Base-by-base conservation (phyloP, 768 basidiomycete genomes). In the Termitomyces heimii region DNA sequence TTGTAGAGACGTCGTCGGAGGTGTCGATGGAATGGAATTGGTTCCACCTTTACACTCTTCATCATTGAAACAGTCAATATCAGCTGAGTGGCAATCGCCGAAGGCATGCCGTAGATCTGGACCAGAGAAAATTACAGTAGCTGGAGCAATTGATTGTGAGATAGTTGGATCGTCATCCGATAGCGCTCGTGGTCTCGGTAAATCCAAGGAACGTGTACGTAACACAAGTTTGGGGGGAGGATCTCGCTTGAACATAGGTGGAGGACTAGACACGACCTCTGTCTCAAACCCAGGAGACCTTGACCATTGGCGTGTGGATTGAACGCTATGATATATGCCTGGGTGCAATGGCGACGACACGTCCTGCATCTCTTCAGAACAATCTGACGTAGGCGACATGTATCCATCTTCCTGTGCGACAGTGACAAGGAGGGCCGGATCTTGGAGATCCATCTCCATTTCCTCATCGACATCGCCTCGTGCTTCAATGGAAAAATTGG, bases 361-460 rank as follows among this genome's bases (percentile, higher is more conserved):
- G 9, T 84, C 83, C 57, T 88, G 82, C 26, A 78, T 78, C 37
- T 84, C 85, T 59, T 75, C 74, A 50, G 77, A 77, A 61, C 77
- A 73, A 24, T 82, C 82, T 47, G 80, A 72, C 9, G 81, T 72
- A 16, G 89, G 89, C n/a, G 90, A 90, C 53, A 88, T 76, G 69
- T 92, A 93, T 16, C 91, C 90, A 59, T 89, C 89, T 66, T 92
- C 91, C 70, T 90, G 90, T 65, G 77, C 75, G 16, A 89, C 82
- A 10, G 62, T 65, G 52, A 82, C 76, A 46, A 76, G 60, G 68
- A 54, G 56, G 31, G 75, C 71, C 8, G 73, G 71, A 57, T 81
- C 73, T n/a, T 77, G 72, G 22, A 76, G 46, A 39, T 74, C 69
- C 37, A 73, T 70, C 56, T 77, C 76, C 56, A 72, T 68, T 52